A percentile compares a stretch with the other conserved stretches of the same genome.
Evolutionary conservation across 345 rosid species (phyloP).

Genomic region (Erucastrum elatum): DNA sequence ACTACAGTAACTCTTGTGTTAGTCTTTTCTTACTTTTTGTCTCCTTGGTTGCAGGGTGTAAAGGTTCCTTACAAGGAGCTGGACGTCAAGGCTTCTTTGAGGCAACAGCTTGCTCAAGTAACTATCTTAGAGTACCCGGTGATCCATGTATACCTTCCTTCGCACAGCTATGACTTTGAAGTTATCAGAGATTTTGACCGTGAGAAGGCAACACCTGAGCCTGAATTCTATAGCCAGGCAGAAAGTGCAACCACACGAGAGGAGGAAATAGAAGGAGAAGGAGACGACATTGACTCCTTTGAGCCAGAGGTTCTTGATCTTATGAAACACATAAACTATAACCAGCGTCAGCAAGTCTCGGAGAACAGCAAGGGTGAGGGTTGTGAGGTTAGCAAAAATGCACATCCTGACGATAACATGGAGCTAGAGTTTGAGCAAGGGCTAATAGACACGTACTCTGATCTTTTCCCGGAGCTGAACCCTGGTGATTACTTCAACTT

Average conservation of each 20-base stretch:
- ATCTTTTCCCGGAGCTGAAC: constrained; percentile 61
- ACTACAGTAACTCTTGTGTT: not conserved
- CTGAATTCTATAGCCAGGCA: constrained; percentile 34
- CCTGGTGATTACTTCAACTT: constrained; percentile 73
- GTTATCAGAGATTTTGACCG: constrained; percentile 44
- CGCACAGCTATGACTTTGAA: constrained; percentile 61
- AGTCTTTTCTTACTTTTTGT: not conserved
- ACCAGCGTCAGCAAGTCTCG: not conserved
- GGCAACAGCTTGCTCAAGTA: constrained; percentile 58
- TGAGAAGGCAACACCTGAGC: constrained; percentile 27
- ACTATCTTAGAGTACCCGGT: constrained; percentile 81
- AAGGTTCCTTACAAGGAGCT: constrained; percentile 65
- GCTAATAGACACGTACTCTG: constrained; percentile 62
- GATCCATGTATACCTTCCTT: constrained; percentile 80
- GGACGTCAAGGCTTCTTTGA: constrained; percentile 59
- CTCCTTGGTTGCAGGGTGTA: constrained; percentile 53
- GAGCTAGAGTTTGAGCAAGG: constrained; percentile 70
- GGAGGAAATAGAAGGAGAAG: constrained; percentile 71
- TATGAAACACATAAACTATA: constrained; percentile 18
- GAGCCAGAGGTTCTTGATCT: constrained; percentile 55
- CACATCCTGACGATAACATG: constrained; percentile 29
- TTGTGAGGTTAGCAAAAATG: not conserved
- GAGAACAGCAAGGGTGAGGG: constrained; percentile 6
- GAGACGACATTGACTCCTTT: constrained; percentile 12
- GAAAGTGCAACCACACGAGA: constrained; percentile 57